Conservation (phyloP, 73 alveolate genomes). For the Blepharisma japonicum region DNA sequence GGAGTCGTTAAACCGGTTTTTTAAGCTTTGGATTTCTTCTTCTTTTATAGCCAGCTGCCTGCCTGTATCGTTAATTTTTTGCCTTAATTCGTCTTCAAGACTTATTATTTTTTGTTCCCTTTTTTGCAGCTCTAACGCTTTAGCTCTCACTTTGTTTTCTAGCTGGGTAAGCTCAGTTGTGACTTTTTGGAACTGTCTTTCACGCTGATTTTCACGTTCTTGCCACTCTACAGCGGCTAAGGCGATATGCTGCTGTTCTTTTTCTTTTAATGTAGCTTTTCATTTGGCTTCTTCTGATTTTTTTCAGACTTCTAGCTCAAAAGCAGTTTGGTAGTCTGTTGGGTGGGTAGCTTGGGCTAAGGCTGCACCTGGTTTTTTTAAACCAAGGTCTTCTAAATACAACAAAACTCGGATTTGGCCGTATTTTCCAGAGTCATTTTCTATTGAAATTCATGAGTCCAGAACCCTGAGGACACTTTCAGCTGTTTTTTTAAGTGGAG, state of each 20-base stretch:
- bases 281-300: constrained; percentile 88
- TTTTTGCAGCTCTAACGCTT: constrained; percentile 80
- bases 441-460: constrained; percentile 2
- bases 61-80: constrained; percentile 74
- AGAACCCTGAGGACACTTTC: not conserved
- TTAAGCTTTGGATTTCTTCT: constrained; percentile 80
- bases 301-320: constrained; percentile 89
- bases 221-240: constrained; percentile 77
- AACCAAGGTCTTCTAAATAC: constrained; percentile 23
- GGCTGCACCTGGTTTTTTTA: constrained; percentile 7
- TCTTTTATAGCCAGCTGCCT: constrained; percentile 75
- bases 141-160: constrained; percentile 69
- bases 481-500: constrained; percentile 4
- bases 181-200: constrained; percentile 59
- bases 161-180: constrained; percentile 56
- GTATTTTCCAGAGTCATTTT: not conserved
- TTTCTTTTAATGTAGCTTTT: constrained; percentile 81
- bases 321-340: constrained; percentile 72
- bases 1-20: constrained; percentile 77
- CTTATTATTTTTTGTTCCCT: constrained; percentile 80
- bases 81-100: constrained; percentile 82
- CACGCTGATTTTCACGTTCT: constrained; percentile 77
- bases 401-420: constrained; percentile 21
- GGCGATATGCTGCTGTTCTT: constrained; percentile 79
- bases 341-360: constrained; percentile 29